These are phyloP conservation scores for Panus rudis DNA, from an alignment of 768 basidiomycete genomes.

Conservation along the genomic window DNA sequence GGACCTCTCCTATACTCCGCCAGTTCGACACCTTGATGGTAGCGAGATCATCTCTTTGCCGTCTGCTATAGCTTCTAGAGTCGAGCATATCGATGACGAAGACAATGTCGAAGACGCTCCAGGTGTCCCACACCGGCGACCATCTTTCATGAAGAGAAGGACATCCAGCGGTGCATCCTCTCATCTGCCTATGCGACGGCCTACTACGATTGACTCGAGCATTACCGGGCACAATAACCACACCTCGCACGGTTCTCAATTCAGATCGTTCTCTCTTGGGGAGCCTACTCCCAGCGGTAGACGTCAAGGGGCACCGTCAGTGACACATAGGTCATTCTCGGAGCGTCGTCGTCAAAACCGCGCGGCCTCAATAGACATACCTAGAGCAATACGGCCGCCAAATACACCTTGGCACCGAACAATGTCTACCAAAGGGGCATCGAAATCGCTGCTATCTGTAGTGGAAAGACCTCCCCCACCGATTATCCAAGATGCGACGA, in stretches of 20 bases:
- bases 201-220: conserved; percentile 7
- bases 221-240: not conserved
- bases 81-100: conserved; percentile 37
- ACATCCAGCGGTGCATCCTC: not conserved
- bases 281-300: too few relatives aligned
- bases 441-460: conserved; percentile 15
- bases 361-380: conserved; percentile 19
- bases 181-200: conserved; percentile 9
- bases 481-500: conserved; percentile 2
- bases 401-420: not conserved
- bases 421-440: not conserved
- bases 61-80: conserved; percentile 43
- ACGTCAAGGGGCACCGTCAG: not conserved
- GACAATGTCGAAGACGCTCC: conserved; percentile 40
- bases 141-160: conserved; percentile 26
- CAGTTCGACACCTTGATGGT: conserved; percentile 27
- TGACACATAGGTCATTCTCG: conserved; percentile 3
- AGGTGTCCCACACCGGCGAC: conserved; percentile 32
- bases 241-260: too few relatives aligned
- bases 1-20: conserved; percentile 6
- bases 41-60: conserved; percentile 62
- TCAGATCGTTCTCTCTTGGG: conserved; percentile 9
- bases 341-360: conserved; percentile 15
- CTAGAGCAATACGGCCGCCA: too few relatives aligned
- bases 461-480: conserved; percentile 2